Evolutionary conservation across 495 filamentous ascomycete species (phyloP).

Genomic region (Amphirosellinia nigrospora): DNA sequence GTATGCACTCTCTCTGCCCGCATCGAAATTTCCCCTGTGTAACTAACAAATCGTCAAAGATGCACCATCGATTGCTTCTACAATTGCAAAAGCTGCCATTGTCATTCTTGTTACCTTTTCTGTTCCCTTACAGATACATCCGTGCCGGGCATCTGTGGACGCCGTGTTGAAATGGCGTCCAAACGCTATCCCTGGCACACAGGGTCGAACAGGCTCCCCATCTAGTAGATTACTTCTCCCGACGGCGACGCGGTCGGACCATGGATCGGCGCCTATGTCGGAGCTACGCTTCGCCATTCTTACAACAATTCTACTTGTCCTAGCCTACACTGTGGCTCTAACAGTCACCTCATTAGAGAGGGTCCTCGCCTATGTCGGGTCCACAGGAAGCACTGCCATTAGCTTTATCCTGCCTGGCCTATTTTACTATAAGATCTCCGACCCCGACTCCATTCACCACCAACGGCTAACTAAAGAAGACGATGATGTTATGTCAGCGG

Average conservation of each 20-base stretch:
- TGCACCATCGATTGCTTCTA: slow-evolving; percentile 77
- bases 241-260: slow-evolving; percentile 47
- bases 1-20: slow-evolving; percentile 46
- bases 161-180: slow-evolving; percentile 93
- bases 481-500: slow-evolving; percentile 65
- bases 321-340: slow-evolving; percentile 87
- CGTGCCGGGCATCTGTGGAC: slow-evolving; percentile 90
- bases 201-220: slow-evolving; percentile 42
- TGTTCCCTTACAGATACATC: slow-evolving; percentile 93
- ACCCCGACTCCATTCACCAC: slow-evolving; percentile 81
- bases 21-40: not conserved
- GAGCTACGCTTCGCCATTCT: slow-evolving; percentile 89
- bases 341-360: slow-evolving; percentile 87
- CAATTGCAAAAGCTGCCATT: slow-evolving; percentile 92
- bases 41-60: slow-evolving; percentile 50
- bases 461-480: slow-evolving; percentile 88
- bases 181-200: slow-evolving; percentile 36
- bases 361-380: slow-evolving; percentile 93
- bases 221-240: slow-evolving; percentile 52
- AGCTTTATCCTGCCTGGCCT: slow-evolving; percentile 95
- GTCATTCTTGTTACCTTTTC: slow-evolving; percentile 97
- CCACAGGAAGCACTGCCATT: slow-evolving; percentile 90
- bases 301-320: slow-evolving; percentile 80
- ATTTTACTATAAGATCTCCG: slow-evolving; percentile 97
- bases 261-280: slow-evolving; percentile 64